Conservation (phyloP, 768 basidiomycete genomes). For the Hirschioporus abietinus region DNA sequence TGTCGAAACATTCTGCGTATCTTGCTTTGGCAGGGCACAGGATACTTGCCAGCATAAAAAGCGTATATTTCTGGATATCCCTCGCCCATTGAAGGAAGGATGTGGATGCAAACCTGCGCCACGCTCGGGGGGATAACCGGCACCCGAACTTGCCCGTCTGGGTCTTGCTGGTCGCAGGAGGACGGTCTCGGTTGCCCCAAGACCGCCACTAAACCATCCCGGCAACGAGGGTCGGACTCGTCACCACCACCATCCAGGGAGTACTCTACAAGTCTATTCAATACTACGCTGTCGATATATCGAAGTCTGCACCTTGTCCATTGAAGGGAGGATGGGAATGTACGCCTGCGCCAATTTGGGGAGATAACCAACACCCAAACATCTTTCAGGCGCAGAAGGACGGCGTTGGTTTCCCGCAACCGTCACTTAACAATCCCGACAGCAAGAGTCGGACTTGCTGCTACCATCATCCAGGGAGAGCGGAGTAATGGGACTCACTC, state of each 20-base stretch:
- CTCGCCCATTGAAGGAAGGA: background rate
- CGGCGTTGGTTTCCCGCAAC: background rate
- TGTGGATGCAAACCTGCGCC: background rate
- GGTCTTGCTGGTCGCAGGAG: constrained; percentile 1
- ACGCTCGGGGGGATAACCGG: background rate
- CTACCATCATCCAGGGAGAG: background rate
- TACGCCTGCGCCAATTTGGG: background rate
- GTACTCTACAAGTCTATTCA: no score
- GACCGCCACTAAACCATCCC: background rate
- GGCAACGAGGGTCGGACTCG: no score
- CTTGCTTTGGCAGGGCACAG: no score
- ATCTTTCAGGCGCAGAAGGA: background rate
- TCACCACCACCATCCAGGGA: no score
- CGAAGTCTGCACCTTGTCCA: background rate
- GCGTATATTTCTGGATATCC: background rate
- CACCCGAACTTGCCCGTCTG: background rate
- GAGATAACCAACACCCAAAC: background rate
- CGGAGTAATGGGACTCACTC: no score
- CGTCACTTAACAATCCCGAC: background rate
- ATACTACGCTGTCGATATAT: no score
- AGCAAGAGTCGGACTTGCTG: background rate
- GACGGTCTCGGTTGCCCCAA: background rate
- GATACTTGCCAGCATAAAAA: background rate
- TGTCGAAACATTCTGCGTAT: no score
- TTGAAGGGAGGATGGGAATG: background rate